Percentiles rank a stretch among this genome's conserved stretches.
These are phyloP conservation scores for Pythium brachiatum DNA, from an alignment of 352 stramenopile genomes.

Conservation along the genomic window DNA sequence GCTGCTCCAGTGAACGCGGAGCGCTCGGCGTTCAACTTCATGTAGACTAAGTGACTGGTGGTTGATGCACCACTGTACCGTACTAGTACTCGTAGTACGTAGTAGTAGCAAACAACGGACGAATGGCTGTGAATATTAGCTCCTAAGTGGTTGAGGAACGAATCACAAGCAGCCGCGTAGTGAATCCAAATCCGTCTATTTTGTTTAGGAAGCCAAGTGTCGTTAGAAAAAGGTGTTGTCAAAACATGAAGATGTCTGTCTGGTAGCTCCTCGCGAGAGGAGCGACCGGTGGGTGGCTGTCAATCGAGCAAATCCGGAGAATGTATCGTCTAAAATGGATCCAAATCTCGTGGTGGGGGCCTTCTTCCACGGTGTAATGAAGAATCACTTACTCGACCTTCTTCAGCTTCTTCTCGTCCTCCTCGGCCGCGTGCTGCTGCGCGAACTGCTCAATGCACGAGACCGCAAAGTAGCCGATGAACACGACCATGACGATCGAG, in stretches of 20 bases:
- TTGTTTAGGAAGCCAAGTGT: conserved; percentile 16
- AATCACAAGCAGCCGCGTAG: not conserved
- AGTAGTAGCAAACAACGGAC: not conserved
- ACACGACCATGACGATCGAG: conserved; percentile 80
- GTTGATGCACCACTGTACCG: not conserved
- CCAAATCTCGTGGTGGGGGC: not conserved
- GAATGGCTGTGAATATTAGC: conserved; percentile 1
- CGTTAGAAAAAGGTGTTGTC: not conserved
- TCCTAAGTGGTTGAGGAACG: not conserved
- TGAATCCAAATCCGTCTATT: conserved; percentile 24
- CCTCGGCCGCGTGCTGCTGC: conserved; percentile 84
- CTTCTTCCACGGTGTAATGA: not conserved
- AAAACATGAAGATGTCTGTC: not conserved
- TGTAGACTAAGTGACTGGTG: conserved; percentile 56
- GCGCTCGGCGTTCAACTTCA: conserved; percentile 87
- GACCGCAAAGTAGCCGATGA: conserved; percentile 89
- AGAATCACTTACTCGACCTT: conserved; percentile 42
- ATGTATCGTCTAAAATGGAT: conserved; percentile 3
- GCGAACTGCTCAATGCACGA: conserved; percentile 91
- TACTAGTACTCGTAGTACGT: not conserved
- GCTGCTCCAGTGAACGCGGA: conserved; percentile 21
- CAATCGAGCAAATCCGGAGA: not conserved
- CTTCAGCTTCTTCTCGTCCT: conserved; percentile 86
- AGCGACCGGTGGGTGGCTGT: conserved; percentile 1
- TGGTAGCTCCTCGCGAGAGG: not conserved